Conservation (phyloP, 495 filamentous ascomycete species). For the Hypoxylon cercidicola region DNA sequence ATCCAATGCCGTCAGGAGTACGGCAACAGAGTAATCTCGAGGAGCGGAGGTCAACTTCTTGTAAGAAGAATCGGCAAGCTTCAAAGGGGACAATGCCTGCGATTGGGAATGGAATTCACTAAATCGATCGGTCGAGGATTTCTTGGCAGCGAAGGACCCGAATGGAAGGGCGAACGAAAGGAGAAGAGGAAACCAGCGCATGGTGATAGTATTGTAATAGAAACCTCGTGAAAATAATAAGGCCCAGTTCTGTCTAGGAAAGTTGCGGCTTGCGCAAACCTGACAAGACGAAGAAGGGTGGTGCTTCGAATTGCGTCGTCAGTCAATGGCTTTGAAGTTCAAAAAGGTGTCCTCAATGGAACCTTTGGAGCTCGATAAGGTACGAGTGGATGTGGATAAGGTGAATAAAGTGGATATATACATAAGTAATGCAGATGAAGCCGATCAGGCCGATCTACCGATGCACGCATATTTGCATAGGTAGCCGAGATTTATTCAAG, state of each 20-base stretch:
- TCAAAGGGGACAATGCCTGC: conserved; percentile 71
- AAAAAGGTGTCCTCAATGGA: conserved; percentile 50
- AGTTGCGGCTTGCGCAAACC: conserved; percentile 29
- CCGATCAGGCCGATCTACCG: too few relatives aligned
- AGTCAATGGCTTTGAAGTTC: conserved; percentile 24
- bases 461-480: too few relatives aligned
- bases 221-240: conserved; percentile 9
- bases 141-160: conserved; percentile 66
- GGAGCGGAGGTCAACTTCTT: conserved; percentile 77
- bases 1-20: conserved; percentile 90
- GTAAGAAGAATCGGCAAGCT: conserved; percentile 80
- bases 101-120: conserved; percentile 73
- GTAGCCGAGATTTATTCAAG: not conserved
- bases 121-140: conserved; percentile 66
- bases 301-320: conserved; percentile 16
- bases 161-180: conserved; percentile 65
- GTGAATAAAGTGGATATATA: conserved; percentile 14
- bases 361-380: conserved; percentile 22
- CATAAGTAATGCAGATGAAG: too few relatives aligned
- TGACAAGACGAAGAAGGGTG: conserved; percentile 12
- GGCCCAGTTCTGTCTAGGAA: not conserved
- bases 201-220: conserved; percentile 46
- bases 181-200: conserved; percentile 67
- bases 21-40: conserved; percentile 82
- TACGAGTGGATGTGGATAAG: conserved; percentile 10